These are phyloP conservation scores for Leccinum subgranulosum DNA, from an alignment of 768 basidiomycete species.

Conservation along the genomic window DNA sequence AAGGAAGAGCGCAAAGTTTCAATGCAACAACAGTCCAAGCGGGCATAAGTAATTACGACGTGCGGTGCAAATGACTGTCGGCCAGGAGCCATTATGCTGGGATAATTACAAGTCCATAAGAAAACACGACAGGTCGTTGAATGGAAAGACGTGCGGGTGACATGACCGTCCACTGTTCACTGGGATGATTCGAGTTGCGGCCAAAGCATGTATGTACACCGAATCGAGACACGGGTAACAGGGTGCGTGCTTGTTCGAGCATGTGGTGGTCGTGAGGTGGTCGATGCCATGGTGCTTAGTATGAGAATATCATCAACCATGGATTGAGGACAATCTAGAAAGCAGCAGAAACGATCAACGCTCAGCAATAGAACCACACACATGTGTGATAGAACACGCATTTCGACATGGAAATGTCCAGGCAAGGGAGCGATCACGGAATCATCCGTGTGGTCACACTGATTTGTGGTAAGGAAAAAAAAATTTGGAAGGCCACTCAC, in stretches of 20 bases:
- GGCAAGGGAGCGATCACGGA: conserved; percentile 12
- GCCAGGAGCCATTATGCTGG: conserved; percentile 2
- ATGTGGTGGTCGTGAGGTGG: conserved; percentile 11
- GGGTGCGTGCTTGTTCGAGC: background rate
- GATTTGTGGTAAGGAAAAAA: conserved; percentile 1
- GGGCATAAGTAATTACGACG: conserved; percentile 4
- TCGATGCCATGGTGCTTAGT: conserved; percentile 21
- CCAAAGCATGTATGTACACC: background rate
- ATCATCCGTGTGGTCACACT: background rate
- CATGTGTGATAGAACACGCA: conserved; percentile 1
- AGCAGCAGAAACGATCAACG: conserved; percentile 10
- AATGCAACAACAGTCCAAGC: conserved; percentile 11
- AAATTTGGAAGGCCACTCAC: conserved; percentile 40
- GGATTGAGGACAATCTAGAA: conserved; percentile 78
- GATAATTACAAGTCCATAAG: conserved; percentile 14
- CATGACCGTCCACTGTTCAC: conserved; percentile 12
- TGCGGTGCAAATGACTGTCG: conserved; percentile 1
- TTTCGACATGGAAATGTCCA: conserved; percentile 20
- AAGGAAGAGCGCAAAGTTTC: background rate
- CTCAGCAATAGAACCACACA: background rate
- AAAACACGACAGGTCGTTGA: background rate
- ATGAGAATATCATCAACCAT: conserved; percentile 84
- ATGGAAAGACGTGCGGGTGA: background rate
- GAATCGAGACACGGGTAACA: background rate
- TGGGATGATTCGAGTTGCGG: background rate